Percentiles rank a stretch among this genome's conserved stretches.
These are phyloP conservation scores for Venustampulla echinocandica DNA, from an alignment of 495 filamentous ascomycete genomes.

Conservation along the genomic window DNA sequence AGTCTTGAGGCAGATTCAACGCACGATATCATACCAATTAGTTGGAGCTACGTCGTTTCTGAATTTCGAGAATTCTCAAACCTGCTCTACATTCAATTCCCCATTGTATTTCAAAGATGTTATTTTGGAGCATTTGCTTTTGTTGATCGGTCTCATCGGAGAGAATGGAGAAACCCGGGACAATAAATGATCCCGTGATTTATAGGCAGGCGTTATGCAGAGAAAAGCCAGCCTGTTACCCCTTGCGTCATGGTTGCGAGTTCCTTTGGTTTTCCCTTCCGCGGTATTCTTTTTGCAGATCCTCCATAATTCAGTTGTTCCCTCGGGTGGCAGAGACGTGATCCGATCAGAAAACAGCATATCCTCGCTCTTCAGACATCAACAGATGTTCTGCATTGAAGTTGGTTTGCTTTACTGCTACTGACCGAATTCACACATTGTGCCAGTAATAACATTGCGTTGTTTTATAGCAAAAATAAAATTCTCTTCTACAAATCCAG, in stretches of 20 bases:
- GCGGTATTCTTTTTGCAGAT: too few species aligned
- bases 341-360: not conserved
- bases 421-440: conserved; percentile 7
- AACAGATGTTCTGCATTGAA: conserved; percentile 7
- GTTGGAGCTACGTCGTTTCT: not conserved
- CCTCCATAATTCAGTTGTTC: too few species aligned
- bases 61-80: not conserved
- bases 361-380: not conserved
- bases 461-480: conserved; percentile 5
- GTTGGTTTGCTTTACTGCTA: conserved; percentile 7
- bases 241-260: too few species aligned
- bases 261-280: too few species aligned
- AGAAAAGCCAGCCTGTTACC: too few species aligned
- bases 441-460: not conserved
- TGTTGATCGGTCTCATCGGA: not conserved
- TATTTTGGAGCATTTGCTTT: not conserved
- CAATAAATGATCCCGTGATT: not conserved
- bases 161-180: not conserved
- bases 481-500: conserved; percentile 2
- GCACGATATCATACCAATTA: too few species aligned
- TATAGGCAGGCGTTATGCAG: too few species aligned
- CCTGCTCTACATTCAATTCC: not conserved
- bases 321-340: too few species aligned
- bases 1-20: too few species aligned
- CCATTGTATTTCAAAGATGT: not conserved